Conservation (phyloP, 202 grass and related monocot species). For the Hordeum pubiflorum region DNA sequence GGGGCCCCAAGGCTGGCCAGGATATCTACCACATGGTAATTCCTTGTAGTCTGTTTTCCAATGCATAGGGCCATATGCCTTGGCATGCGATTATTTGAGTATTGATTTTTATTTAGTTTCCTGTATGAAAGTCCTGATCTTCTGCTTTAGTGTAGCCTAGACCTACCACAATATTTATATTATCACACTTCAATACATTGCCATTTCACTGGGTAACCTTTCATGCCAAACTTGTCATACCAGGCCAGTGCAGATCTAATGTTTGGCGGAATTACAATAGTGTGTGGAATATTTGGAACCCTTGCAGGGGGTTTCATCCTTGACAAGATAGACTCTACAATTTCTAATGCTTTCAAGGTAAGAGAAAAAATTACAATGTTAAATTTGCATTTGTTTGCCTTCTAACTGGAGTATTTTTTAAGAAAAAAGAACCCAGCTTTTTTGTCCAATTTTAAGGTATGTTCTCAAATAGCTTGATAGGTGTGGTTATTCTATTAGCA, state of each 20-base stretch:
- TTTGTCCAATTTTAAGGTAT: neutral
- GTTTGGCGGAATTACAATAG: conserved; percentile 98
- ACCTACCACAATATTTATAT: conserved; percentile 2
- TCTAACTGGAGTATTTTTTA: neutral
- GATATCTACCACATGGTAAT: conserved; percentile 93
- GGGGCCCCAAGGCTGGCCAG: conserved; percentile 93
- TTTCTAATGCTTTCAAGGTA: conserved; percentile 97
- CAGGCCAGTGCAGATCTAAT: conserved; percentile 91
- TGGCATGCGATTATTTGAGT: neutral
- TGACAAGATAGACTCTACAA: conserved; percentile 77
- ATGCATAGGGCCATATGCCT: neutral
- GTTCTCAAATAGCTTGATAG: neutral
- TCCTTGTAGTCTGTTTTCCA: neutral
- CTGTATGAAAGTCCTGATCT: neutral
- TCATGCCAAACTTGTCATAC: conserved; percentile 30
- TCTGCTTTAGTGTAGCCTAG: neutral
- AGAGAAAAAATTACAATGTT: conserved; percentile 1
- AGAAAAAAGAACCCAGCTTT: neutral
- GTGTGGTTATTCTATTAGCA: neutral
- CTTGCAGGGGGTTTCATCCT: conserved; percentile 78
- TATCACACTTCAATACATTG: neutral
- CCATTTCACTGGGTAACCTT: neutral
- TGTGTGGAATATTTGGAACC: conserved; percentile 94
- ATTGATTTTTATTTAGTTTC: neutral
- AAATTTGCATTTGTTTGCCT: neutral